A percentile compares a stretch with the other conserved stretches of the same genome.
phyloP scores from a whole-genome alignment of 495 filamentous ascomycete genomes.

The Annulohypoxylon bovei region DNA sequence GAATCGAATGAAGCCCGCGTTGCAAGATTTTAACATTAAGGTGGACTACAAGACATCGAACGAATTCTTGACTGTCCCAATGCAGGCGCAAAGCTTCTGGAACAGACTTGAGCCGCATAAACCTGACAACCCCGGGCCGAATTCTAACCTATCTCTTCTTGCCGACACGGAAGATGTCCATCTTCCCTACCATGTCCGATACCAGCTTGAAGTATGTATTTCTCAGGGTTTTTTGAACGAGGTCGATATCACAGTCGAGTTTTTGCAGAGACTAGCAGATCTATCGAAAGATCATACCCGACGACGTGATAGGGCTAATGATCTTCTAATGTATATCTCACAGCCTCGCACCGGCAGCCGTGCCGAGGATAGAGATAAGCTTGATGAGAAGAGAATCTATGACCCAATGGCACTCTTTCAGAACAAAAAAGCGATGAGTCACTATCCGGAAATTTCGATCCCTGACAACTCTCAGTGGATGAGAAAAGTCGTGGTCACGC shows the following conservation, averaged over 20 bases:
- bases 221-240: conserved; percentile 84
- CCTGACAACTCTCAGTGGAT: conserved; percentile 77
- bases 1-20: conserved; percentile 57
- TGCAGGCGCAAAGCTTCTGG: conserved; percentile 58
- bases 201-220: conserved; percentile 92
- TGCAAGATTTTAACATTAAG: conserved; percentile 80
- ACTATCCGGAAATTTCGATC: conserved; percentile 63
- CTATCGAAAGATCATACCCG: conserved; percentile 47
- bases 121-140: conserved; percentile 4
- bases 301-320: conserved; percentile 48
- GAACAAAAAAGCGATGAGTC: conserved; percentile 53
- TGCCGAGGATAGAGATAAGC: conserved; percentile 45
- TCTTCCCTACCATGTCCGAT: conserved; percentile 78
- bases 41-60: conserved; percentile 49
- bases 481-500: conserved; percentile 81
- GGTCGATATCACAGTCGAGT: conserved; percentile 72
- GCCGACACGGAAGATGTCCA: conserved; percentile 49
- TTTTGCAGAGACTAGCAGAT: conserved; percentile 67
- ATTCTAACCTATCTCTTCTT: conserved; percentile 49
- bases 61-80: conserved; percentile 34
- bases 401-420: conserved; percentile 82
- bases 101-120: conserved; percentile 61
- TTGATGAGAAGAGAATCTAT: conserved; percentile 64
- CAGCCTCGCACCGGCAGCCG: conserved; percentile 34
- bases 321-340: conserved; percentile 53